A percentile compares a stretch with the other conserved stretches of the same genome.
phyloP scores from a whole-genome alignment of 2,329 filamentous ascomycete species.

The Ceratocystis cacaofunesta region DNA sequence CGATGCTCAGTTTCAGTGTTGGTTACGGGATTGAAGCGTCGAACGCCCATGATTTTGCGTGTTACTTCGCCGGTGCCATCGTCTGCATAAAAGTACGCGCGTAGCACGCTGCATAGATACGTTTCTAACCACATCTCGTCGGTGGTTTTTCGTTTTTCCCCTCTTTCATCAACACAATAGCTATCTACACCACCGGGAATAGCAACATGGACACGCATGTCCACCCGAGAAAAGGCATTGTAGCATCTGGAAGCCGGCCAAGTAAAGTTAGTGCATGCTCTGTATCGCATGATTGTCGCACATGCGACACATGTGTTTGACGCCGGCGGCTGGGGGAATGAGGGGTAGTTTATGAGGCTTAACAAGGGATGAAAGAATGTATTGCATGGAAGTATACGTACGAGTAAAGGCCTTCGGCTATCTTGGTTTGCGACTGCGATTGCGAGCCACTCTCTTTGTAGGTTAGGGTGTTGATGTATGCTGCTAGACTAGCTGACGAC shows the following conservation, averaged over 20 bases:
- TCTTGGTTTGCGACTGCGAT: constrained; percentile 52
- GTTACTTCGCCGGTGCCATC: constrained; percentile 89
- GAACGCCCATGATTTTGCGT: constrained; percentile 91
- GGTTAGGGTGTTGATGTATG: constrained; percentile 95
- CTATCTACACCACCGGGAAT: constrained; percentile 94
- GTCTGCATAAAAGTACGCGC: constrained; percentile 93
- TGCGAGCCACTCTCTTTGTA: constrained; percentile 62
- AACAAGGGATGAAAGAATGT: not conserved
- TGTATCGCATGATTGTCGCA: too few relatives aligned
- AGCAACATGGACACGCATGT: constrained; percentile 96
- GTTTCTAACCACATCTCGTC: constrained; percentile 96
- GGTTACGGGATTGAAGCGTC: constrained; percentile 92
- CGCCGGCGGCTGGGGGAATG: too few relatives aligned
- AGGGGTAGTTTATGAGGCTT: too few relatives aligned
- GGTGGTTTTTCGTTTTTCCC: constrained; percentile 83
- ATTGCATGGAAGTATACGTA: constrained; percentile 29
- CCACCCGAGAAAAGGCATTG: constrained; percentile 94
- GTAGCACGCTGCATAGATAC: constrained; percentile 84
- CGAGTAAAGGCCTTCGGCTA: constrained; percentile 90
- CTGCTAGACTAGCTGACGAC: constrained; percentile 87
- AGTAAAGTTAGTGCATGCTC: not conserved
- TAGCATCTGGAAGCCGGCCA: constrained; percentile 48
- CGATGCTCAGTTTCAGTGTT: constrained; percentile 97
- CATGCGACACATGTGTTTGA: too few relatives aligned
- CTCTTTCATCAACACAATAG: constrained; percentile 93